phyloP scores from a whole-genome alignment of 306 rosid species.

The Pyrus betulifolia region DNA sequence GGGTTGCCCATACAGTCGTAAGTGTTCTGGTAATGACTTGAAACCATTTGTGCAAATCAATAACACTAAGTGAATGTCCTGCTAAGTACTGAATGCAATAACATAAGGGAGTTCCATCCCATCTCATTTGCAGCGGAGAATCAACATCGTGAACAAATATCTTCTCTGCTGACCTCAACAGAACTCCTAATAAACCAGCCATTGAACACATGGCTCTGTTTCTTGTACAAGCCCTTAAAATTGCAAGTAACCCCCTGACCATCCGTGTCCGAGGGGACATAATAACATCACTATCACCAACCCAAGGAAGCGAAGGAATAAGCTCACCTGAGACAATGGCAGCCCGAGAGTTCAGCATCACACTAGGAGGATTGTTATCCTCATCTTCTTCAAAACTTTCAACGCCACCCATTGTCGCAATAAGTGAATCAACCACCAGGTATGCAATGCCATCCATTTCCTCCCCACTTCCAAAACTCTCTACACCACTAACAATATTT shows the following conservation, averaged over 20 bases:
- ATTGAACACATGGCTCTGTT: conserved; percentile 94
- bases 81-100: conserved; percentile 90
- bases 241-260: conserved; percentile 95
- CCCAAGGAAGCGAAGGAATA: conserved; percentile 92
- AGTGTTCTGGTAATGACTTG: conserved; percentile 70
- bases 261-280: conserved; percentile 95
- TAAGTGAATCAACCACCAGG: conserved; percentile 87
- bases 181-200: conserved; percentile 89
- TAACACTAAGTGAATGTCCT: conserved; percentile 79
- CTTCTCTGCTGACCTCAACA: conserved; percentile 75
- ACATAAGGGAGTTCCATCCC: conserved; percentile 95
- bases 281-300: conserved; percentile 52
- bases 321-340: conserved; percentile 90
- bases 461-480: conserved; percentile 62
- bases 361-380: conserved; percentile 92
- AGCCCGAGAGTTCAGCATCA: conserved; percentile 95
- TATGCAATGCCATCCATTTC: conserved; percentile 62
- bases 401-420: conserved; percentile 99
- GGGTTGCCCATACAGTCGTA: conserved; percentile 68
- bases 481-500: conserved; percentile 78
- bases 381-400: conserved; percentile 94
- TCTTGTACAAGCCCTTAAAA: conserved; percentile 92
- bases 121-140: conserved; percentile 54
- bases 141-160: conserved; percentile 58
- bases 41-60: conserved; percentile 79